These are phyloP conservation scores for Angophora floribunda DNA, from an alignment of 345 rosid species.

Conservation along the genomic window DNA sequence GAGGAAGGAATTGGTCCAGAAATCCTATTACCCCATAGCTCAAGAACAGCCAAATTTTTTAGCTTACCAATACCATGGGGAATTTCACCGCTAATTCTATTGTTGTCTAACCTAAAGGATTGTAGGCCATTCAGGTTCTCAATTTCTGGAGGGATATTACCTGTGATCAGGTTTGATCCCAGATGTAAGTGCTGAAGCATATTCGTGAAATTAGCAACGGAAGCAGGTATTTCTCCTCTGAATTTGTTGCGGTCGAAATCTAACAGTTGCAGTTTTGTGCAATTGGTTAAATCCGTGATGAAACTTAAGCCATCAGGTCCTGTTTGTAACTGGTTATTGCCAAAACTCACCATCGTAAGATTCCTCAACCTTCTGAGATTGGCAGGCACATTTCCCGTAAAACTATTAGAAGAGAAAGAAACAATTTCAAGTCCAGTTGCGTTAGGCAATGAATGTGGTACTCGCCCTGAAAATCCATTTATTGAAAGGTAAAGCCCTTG, in stretches of 20 bases:
- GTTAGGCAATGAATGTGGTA: not conserved
- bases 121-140: not conserved
- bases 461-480: not conserved
- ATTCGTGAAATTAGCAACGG: not conserved
- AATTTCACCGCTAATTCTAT: not conserved
- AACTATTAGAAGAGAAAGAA: fast-evolving
- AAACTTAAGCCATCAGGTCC: not conserved
- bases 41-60: not conserved
- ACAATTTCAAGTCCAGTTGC: not conserved
- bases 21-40: fast-evolving
- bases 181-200: fast-evolving
- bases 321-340: fast-evolving
- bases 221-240: not conserved
- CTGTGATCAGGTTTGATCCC: not conserved
- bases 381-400: not conserved
- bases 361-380: not conserved
- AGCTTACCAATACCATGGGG: not conserved
- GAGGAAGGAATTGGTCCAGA: not conserved
- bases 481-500: fast-evolving
- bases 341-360: fast-evolving
- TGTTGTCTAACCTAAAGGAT: fast-evolving
- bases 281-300: not conserved
- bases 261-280: fast-evolving
- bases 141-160: not conserved
- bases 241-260: fast-evolving